Conservation (phyloP, 1,284 basidiomycete species). For the Irpex sp. region DNA sequence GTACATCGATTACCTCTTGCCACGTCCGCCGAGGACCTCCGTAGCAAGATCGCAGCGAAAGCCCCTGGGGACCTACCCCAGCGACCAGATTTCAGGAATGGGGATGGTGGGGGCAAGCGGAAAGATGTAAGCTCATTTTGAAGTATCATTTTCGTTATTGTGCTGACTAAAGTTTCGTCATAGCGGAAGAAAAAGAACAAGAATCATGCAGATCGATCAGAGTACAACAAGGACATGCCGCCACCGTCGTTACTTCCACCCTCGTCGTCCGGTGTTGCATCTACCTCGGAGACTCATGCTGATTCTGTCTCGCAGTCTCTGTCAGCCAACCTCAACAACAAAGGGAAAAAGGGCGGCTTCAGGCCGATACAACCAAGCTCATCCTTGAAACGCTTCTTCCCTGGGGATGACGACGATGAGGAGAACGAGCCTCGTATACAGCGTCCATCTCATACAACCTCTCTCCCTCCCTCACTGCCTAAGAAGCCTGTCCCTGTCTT, state of each 20-base stretch:
- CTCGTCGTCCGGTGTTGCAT: not conserved
- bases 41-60: conserved; percentile 6
- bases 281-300: not conserved
- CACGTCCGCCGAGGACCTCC: conserved; percentile 36
- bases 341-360: conserved; percentile 47
- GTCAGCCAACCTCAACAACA: not conserved
- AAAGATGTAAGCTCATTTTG: not conserved
- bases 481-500: not conserved
- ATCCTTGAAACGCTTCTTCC: conserved; percentile 67
- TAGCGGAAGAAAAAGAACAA: conserved; percentile 1
- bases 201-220: not conserved
- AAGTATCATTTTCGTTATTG: not conserved
- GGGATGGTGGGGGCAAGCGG: conserved; percentile 4
- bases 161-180: not conserved
- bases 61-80: not conserved
- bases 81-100: conserved; percentile 1
- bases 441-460: not conserved
- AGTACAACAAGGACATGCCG: conserved; percentile 2
- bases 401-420: conserved; percentile 60
- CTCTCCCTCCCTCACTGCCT: not conserved
- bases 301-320: not conserved
- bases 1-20: conserved; percentile 59
- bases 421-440: not conserved
- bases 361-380: conserved; percentile 57
- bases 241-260: conserved; percentile 2